phyloP scores from a whole-genome alignment of 495 filamentous ascomycete genomes.

The Bryoglossum gracile region DNA sequence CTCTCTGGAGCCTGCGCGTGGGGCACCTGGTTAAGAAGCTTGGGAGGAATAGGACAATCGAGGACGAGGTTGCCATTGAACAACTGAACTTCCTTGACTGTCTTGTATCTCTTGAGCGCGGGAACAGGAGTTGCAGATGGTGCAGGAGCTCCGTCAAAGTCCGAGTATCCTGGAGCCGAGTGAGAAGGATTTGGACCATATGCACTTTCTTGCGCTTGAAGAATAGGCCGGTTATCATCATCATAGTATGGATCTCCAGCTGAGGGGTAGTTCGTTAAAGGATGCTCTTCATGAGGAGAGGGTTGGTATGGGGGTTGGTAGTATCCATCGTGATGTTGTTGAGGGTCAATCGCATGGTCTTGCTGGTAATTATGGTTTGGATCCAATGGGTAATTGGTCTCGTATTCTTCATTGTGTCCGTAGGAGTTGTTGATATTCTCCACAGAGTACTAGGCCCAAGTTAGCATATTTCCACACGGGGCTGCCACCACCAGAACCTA shows the following conservation, averaged over 20 bases:
- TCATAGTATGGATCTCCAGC: conserved; percentile 15
- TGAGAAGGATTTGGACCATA: conserved; percentile 46
- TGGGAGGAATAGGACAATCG: conserved; percentile 92
- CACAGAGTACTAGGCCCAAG: conserved; percentile 57
- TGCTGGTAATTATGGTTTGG: conserved; percentile 39
- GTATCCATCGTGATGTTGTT: conserved; percentile 81
- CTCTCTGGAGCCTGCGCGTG: conserved; percentile 75
- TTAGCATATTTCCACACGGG: conserved; percentile 3
- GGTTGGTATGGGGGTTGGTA: conserved; percentile 77
- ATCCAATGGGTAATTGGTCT: conserved; percentile 36
- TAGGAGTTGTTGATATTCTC: conserved; percentile 68
- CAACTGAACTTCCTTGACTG: conserved; percentile 93
- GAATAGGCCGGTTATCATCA: conserved; percentile 43
- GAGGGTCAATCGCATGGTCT: conserved; percentile 71
- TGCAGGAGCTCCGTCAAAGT: conserved; percentile 23
- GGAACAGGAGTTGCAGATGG: conserved; percentile 56
- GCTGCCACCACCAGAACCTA: conserved; percentile 38
- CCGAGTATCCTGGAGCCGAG: conserved; percentile 24
- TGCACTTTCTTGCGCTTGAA: conserved; percentile 34
- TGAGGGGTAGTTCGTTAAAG: conserved; percentile 12
- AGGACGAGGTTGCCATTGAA: conserved; percentile 97
- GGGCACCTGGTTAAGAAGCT: conserved; percentile 74
- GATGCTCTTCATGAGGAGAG: conserved; percentile 43
- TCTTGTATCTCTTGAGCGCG: conserved; percentile 84
- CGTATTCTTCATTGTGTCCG: conserved; percentile 59